A percentile compares a stretch with the other conserved stretches of the same genome.
These are phyloP conservation scores for Bryoerythrophyllum caledonicum DNA, from an alignment of 225 moss, liverwort and hornwort genomes.

Conservation along the genomic window DNA sequence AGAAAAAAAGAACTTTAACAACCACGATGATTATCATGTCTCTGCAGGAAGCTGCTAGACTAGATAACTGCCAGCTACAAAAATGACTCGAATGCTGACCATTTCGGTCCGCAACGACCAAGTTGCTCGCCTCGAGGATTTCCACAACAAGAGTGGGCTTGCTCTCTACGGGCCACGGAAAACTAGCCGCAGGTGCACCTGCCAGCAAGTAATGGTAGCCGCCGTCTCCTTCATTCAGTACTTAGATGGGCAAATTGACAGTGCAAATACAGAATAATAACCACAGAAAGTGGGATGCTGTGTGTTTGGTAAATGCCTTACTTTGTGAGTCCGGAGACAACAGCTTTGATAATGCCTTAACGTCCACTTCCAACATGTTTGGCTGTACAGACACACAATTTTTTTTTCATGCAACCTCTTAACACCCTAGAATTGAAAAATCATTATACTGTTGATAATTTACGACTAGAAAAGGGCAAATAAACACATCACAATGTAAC, in stretches of 20 bases:
- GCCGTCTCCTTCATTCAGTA: conserved; percentile 7
- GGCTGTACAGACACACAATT: conserved; percentile 39
- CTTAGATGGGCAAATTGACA: not conserved
- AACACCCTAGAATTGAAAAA: not conserved
- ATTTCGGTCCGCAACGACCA: conserved; percentile 28
- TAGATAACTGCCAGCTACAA: not conserved
- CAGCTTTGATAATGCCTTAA: conserved; percentile 30
- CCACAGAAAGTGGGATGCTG: conserved; percentile 1
- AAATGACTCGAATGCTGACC: conserved; percentile 20
- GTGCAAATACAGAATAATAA: not conserved
- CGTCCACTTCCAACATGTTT: conserved; percentile 39
- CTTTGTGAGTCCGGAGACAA: conserved; percentile 22
- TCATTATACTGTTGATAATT: conserved; percentile 2
- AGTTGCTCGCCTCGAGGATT: conserved; percentile 32
- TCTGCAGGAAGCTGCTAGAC: not conserved
- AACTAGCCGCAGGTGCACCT: conserved; percentile 5
- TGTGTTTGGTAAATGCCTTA: conserved; percentile 6
- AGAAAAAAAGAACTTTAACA: not conserved
- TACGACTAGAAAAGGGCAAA: not conserved
- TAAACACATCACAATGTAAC: not conserved
- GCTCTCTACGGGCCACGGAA: conserved; percentile 20
- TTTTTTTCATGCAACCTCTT: conserved; percentile 11
- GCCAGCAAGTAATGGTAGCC: conserved; percentile 4
- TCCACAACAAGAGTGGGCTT: conserved; percentile 33
- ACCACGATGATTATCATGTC: not conserved